These are phyloP conservation scores for Sinapis alba DNA, from an alignment of 441 rosid species.

Conservation along the genomic window DNA sequence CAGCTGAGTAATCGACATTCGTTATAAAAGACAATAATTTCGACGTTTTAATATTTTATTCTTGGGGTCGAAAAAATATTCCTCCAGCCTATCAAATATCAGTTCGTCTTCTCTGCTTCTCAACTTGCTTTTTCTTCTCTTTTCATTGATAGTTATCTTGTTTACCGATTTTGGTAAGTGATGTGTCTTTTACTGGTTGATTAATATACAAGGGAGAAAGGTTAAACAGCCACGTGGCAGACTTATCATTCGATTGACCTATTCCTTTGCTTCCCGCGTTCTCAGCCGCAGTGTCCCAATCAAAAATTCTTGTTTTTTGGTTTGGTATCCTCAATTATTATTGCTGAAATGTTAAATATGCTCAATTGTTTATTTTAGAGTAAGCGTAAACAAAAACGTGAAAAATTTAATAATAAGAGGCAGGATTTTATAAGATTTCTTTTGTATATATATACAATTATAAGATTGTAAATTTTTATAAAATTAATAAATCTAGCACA, in stretches of 20 bases:
- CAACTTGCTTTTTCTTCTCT: neutral
- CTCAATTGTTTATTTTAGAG: too few relatives aligned
- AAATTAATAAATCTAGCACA: neutral
- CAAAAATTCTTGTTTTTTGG: neutral
- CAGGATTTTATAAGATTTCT: neutral
- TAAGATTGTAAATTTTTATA: too few relatives aligned
- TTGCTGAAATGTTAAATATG: too few relatives aligned
- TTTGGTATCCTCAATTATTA: neutral
- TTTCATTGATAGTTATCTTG: neutral
- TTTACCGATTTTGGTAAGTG: neutral
- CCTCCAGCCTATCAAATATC: conserved; percentile 12
- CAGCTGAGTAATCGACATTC: conserved; percentile 23
- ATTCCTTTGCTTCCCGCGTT: neutral
- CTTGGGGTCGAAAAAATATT: neutral
- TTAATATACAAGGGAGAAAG: neutral
- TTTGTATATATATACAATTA: neutral
- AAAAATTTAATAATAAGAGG: neutral
- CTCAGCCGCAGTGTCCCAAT: neutral
- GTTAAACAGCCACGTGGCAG: neutral
- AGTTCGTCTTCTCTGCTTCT: conserved; percentile 12
- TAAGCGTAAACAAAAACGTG: neutral
- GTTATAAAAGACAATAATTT: conserved; percentile 19
- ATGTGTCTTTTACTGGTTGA: conserved; percentile 13
- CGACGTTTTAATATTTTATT: neutral
- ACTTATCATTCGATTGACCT: neutral